Base-by-base conservation (phyloP, 441 rosid species). In the Erodium chrysanthum region DNA sequence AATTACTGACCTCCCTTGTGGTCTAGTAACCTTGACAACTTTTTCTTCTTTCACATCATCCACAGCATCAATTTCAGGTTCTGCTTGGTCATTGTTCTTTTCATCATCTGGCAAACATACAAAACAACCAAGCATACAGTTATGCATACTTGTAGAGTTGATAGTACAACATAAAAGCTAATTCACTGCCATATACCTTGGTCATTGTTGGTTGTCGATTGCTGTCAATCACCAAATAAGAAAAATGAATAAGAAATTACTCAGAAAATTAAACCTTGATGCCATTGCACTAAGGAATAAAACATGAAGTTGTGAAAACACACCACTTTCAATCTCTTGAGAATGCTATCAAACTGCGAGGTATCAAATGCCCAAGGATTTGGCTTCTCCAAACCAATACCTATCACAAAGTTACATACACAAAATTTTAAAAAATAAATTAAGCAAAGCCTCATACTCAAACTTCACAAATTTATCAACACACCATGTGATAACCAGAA, bases 291-390 rank as follows among this genome's bases (percentile, higher is more conserved):
- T 1, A 31, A 1, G 2, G 6, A 11, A 35, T 18, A 42, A 1
- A 15, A 72, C 1, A 9, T 1, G 0, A 54, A 54, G 10, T 1
- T 54, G 23, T 0, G 59, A 8, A 71, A 56, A 50, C 71, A 72
- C 74, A 90, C 99, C 97, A 95, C 99, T 88, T 85, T 92, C 80
- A 95, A 68, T 82, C 91, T 83, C 79, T 90, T 87, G 69, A 95
- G 96, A 72, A 95, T 91, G 73, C 84, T 86, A 83, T 95, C 97
- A 61, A 91, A 95, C 72, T 91, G 97, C 11, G 96, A 80, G 1
- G 97, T 86, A 80, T 95, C 97, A 48, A 95, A 95, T 0, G 99
- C 96, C 99, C 96, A 95, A 1, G 83, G 83, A 71, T 90, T 95
- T 4, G 88, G 96, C 88, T 95, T 95, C 66, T 91, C 96, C 22